A percentile compares a stretch with the other conserved stretches of the same genome.
Conservation (phyloP, 2,329 filamentous ascomycete genomes). For the Ramularia collo-cygni region DNA sequence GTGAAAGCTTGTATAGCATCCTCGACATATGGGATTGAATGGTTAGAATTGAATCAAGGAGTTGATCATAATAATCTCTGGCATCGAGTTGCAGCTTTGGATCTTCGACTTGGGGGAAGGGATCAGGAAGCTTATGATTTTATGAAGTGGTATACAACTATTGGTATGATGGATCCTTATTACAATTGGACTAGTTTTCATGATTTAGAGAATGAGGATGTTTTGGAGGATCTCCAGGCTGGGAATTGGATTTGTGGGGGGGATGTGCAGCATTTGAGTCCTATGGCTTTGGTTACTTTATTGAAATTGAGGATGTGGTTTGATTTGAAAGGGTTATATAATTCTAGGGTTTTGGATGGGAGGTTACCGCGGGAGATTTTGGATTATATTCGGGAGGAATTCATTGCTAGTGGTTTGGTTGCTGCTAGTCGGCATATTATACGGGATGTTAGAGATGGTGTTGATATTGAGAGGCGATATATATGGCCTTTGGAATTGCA, state of each 20-base stretch:
- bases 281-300: background rate
- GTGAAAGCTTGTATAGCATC: background rate
- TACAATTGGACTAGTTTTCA: background rate
- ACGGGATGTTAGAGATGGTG: background rate
- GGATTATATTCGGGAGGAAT: background rate
- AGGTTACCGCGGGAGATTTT: background rate
- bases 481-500: background rate
- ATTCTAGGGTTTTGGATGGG: background rate
- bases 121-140: slow-evolving; percentile 1
- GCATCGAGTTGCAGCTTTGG: background rate
- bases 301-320: background rate
- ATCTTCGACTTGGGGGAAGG: background rate
- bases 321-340: background rate
- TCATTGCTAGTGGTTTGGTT: background rate
- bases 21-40: background rate
- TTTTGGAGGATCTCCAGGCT: background rate
- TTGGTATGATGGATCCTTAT: background rate
- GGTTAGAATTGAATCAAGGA: background rate
- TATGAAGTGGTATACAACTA: background rate
- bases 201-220: background rate
- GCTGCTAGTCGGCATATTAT: background rate
- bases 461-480: background rate
- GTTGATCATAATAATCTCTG: background rate
- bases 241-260: background rate
- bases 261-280: background rate